Evolutionary conservation across 2,329 filamentous ascomycete species (phyloP).

Genomic region (Macroventuria anomochaeta): DNA sequence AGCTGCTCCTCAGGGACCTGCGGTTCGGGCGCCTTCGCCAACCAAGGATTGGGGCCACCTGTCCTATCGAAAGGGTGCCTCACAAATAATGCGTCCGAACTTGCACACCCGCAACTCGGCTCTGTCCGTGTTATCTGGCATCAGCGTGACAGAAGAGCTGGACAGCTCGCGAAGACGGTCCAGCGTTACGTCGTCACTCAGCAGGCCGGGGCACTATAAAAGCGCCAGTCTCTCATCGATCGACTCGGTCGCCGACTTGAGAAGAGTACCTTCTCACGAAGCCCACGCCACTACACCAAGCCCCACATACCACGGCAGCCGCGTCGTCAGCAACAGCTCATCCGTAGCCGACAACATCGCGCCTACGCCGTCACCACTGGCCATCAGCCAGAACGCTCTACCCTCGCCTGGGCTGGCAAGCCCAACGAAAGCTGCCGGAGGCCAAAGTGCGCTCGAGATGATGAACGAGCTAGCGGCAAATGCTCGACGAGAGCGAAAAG

Average conservation of each 20-base stretch:
- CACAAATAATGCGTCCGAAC: constrained; percentile 55
- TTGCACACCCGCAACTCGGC: constrained; percentile 40
- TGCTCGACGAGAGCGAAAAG: constrained; percentile 89
- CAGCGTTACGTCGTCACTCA: constrained; percentile 39
- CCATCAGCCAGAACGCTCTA: constrained; percentile 32
- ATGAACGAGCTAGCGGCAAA: constrained; percentile 82
- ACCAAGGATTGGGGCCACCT: constrained; percentile 57
- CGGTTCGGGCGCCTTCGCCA: constrained; percentile 52
- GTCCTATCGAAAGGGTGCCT: constrained; percentile 58
- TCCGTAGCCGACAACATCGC: constrained; percentile 36
- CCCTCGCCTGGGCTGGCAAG: constrained; percentile 55
- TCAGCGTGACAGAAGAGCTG: constrained; percentile 30
- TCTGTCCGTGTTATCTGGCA: constrained; percentile 41
- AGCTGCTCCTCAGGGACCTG: constrained; percentile 19
- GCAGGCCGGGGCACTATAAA: constrained; percentile 45
- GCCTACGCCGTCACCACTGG: constrained; percentile 34
- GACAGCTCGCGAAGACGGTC: constrained; percentile 41
- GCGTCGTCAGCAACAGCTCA: constrained; percentile 32
- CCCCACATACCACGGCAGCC: constrained; percentile 45
- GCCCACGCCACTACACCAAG: constrained; percentile 30
- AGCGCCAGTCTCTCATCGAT: constrained; percentile 56
- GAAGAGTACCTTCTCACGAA: constrained; percentile 38
- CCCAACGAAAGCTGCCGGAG: constrained; percentile 60
- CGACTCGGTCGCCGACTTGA: constrained; percentile 49
- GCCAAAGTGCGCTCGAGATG: constrained; percentile 59